Conservation (phyloP, 164 flowering plant genomes). For the Chimonanthus praecox region DNA sequence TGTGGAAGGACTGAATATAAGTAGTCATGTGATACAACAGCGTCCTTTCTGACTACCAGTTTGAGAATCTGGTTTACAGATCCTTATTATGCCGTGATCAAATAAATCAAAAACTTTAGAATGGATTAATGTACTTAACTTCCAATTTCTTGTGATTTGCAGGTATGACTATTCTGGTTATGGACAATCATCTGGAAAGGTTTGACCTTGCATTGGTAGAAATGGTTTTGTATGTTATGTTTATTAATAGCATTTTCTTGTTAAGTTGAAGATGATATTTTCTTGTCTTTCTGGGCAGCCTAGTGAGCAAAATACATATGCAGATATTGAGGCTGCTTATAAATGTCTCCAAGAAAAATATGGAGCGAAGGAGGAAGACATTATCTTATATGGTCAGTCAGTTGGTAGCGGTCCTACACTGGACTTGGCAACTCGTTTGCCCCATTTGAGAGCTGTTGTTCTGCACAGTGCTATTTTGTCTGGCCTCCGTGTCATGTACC, state of each 20-base stretch:
- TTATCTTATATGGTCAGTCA: slow-evolving; percentile 82
- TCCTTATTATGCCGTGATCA: background rate
- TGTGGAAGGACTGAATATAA: too few species aligned
- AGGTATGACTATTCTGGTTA: slow-evolving; percentile 93
- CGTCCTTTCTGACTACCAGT: background rate
- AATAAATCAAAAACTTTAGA: background rate
- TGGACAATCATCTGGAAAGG: slow-evolving; percentile 92
- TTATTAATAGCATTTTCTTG: background rate
- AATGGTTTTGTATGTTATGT: background rate
- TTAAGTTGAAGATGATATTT: background rate
- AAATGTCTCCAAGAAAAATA: slow-evolving; percentile 65
- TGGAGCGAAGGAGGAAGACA: slow-evolving; percentile 71
- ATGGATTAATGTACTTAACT: background rate
- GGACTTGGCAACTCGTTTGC: slow-evolving; percentile 63
- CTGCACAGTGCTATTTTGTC: slow-evolving; percentile 85
- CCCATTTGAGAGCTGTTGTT: slow-evolving; percentile 69
- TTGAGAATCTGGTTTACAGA: background rate
- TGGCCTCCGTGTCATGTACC: slow-evolving; percentile 86
- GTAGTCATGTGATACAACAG: background rate
- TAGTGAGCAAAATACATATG: slow-evolving; percentile 78
- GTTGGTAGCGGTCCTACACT: slow-evolving; percentile 92
- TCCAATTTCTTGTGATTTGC: slow-evolving; percentile 15
- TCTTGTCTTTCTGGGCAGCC: slow-evolving; percentile 35
- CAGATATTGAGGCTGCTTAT: slow-evolving; percentile 84
- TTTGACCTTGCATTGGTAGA: slow-evolving; percentile 16